Percentiles rank a stretch among this genome's conserved stretches.
phyloP scores from a whole-genome alignment of 768 basidiomycete genomes.

The Filobasidium wieringae region DNA sequence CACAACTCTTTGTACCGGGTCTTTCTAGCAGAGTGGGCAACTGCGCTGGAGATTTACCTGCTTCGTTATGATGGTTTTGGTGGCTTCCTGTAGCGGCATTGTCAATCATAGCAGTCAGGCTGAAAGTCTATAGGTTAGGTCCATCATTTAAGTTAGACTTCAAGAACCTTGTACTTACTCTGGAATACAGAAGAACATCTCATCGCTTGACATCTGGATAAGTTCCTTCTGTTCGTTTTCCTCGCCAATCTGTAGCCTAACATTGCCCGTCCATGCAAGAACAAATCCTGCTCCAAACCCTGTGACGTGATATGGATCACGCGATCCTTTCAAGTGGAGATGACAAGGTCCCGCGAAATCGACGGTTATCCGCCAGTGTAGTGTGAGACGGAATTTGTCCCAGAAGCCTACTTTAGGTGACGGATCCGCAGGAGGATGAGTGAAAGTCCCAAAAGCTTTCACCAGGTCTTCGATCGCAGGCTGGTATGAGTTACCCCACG shows the following conservation, averaged over 20 bases:
- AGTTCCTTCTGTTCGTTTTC: slow-evolving; percentile 62
- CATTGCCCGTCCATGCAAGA: slow-evolving; percentile 66
- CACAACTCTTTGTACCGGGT: slow-evolving; percentile 56
- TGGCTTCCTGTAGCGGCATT: slow-evolving; percentile 31
- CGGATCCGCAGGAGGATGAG: slow-evolving; percentile 62
- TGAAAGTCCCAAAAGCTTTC: slow-evolving; percentile 66
- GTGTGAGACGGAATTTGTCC: slow-evolving; percentile 68
- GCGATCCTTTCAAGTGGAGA: slow-evolving; percentile 75
- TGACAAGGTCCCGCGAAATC: slow-evolving; percentile 57
- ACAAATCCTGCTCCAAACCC: slow-evolving; percentile 76
- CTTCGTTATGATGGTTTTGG: not conserved
- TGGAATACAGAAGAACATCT: slow-evolving; percentile 72
- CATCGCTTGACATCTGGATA: slow-evolving; percentile 67
- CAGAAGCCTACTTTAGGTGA: slow-evolving; percentile 82
- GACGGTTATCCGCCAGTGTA: slow-evolving; percentile 68
- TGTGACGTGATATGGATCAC: slow-evolving; percentile 61
- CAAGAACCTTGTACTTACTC: too few relatives aligned
- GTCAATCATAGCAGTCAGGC: slow-evolving; percentile 32
- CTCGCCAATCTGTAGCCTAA: slow-evolving; percentile 57
- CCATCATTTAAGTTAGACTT: not conserved
- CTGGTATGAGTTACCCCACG: slow-evolving; percentile 80
- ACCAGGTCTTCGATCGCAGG: slow-evolving; percentile 78
- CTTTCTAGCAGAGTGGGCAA: slow-evolving; percentile 20
- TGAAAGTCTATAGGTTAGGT: slow-evolving; percentile 12
- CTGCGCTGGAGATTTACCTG: slow-evolving; percentile 13